phyloP scores from a whole-genome alignment of 2,329 filamentous ascomycete species.

The Beauveria varroae region DNA sequence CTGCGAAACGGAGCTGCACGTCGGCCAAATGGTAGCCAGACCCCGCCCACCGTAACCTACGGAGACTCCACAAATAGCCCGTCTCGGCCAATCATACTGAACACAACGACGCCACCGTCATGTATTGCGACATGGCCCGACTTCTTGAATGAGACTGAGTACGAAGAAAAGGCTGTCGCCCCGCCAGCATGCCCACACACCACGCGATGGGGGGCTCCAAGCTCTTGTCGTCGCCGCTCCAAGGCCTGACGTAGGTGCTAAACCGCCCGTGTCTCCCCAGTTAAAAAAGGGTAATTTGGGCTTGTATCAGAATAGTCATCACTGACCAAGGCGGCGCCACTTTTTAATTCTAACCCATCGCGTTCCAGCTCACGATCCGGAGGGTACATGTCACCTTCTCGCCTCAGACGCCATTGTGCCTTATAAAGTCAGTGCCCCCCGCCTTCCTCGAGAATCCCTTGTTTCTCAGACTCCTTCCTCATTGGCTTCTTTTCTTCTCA shows the following conservation, averaged over 20 bases:
- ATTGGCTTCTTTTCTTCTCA: not conserved
- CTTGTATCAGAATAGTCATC: not conserved
- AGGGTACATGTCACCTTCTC: not conserved
- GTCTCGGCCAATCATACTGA: not conserved
- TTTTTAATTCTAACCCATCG: not conserved
- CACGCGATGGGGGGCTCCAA: too few relatives aligned
- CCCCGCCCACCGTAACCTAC: conserved; percentile 8
- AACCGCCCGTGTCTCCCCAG: not conserved
- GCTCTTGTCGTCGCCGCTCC: too few relatives aligned
- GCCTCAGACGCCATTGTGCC: not conserved
- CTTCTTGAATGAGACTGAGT: not conserved
- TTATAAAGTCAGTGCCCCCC: conserved; percentile 9
- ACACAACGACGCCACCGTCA: conserved; percentile 8
- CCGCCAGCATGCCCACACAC: not conserved
- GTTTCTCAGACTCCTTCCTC: conserved; percentile 3
- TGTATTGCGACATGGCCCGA: conserved; percentile 1
- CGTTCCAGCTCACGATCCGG: not conserved
- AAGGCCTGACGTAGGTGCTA: not conserved
- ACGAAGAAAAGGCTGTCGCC: too few relatives aligned
- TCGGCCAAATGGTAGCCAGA: not conserved
- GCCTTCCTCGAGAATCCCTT: conserved; percentile 2
- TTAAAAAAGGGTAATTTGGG: not conserved
- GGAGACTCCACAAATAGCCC: not conserved
- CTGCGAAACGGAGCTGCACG: conserved; percentile 6
- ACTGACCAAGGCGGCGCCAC: not conserved